Conservation (phyloP, 148 eudicot genomes). For the Heliosperma pusillum region DNA sequence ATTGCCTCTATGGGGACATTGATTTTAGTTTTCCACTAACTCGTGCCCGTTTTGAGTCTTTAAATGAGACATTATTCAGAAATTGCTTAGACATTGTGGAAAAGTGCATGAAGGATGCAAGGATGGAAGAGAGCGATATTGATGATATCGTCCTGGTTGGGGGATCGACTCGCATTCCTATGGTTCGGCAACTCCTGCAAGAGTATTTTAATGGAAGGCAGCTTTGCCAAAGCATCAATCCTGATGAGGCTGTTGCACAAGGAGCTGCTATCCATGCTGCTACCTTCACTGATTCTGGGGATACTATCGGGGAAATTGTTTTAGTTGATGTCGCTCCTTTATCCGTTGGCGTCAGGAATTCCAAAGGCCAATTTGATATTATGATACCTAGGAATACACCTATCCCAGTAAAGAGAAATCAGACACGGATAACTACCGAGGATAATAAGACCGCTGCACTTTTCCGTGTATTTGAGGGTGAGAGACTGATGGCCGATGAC, state of each 20-base stretch:
- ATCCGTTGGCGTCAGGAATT: background rate
- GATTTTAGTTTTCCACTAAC: background rate
- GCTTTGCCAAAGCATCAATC: background rate
- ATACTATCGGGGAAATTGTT: background rate
- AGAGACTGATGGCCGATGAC: conserved; percentile 6
- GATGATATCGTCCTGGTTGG: conserved; percentile 6
- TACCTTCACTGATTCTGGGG: background rate
- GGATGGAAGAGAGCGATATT: background rate
- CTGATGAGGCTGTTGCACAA: conserved; percentile 13
- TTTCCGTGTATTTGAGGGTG: conserved; percentile 15
- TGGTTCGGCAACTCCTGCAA: background rate
- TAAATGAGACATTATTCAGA: background rate
- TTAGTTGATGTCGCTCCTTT: conserved; percentile 14
- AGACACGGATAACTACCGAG: fast-evolving
- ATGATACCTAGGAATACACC: conserved; percentile 6
- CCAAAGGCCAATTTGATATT: background rate
- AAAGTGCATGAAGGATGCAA: background rate
- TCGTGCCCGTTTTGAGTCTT: background rate
- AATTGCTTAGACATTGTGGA: conserved; percentile 3
- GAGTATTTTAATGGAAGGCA: background rate
- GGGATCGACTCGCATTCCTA: conserved; percentile 12
- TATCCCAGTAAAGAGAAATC: background rate
- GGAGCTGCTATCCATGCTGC: conserved; percentile 15
- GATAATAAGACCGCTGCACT: background rate
- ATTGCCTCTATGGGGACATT: background rate